Base-by-base conservation (phyloP, 2,329 filamentous ascomycete genomes). In the Aquanectria penicillioides region DNA sequence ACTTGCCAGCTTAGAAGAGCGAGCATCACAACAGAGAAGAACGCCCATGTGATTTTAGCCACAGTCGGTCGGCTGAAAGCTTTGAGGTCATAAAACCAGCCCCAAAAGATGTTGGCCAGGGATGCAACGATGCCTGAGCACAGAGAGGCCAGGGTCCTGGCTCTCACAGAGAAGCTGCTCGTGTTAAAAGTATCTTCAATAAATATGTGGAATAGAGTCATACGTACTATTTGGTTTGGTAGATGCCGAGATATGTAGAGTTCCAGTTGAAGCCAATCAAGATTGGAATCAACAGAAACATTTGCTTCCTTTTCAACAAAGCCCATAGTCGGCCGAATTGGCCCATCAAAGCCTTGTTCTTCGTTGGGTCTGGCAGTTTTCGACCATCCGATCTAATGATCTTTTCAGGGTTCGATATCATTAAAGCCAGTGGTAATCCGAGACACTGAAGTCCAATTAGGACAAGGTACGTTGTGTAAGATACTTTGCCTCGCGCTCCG, bases 231-330 rank as follows among this genome's bases (percentile, higher is more conserved):
- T 77, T 80, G 9, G 81, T 80, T 13, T 84, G 74, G 63, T 84
- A 85, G 15, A 83, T 83, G 6, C 81, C 80, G 18, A 82, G 72
- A 22, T 85, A 84, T 0, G 81, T 82, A 25, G 66, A 69, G 59
- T 82, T 84, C 78, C 82, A 85, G 57, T 81, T 79, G 62, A 82
- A 82, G 0, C 80, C 79, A 0, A 83, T 65, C 15, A 83, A 74
- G 13, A 84, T 75, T 0, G 82, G 82, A 5, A 83, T 75, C 10
- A 84, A 69, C 0, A 85, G 73, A 48, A 76, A 78, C 61, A 84
- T 80, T 11, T 81, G 74, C 61, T 76, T 79, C 36, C 75, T 73
- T 52, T 70, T 76, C 15, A 83, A 55, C 23, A 83, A 66, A 4
- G 66, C 69, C 64, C 65, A 75, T 65, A 65, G 65, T 22, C 57